A percentile compares a stretch with the other conserved stretches of the same genome.
phyloP scores from a whole-genome alignment of 768 basidiomycete genomes.

The Daedaleopsis sinensis region DNA sequence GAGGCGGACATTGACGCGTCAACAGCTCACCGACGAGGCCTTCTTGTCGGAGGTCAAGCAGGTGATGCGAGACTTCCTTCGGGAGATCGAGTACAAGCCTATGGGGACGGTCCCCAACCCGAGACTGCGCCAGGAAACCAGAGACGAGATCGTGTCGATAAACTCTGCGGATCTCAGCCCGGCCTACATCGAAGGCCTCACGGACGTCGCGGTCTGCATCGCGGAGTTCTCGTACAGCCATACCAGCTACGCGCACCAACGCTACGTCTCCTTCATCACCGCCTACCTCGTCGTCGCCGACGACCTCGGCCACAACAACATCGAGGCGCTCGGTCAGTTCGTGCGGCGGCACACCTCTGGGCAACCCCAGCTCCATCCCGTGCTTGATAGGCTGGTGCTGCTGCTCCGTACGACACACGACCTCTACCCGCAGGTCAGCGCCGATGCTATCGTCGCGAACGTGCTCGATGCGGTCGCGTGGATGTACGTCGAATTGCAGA shows the following conservation, averaged over 20 bases:
- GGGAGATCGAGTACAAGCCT: background rate
- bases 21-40: background rate
- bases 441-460: no score
- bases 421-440: conserved; percentile 23
- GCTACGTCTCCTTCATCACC: conserved; percentile 44
- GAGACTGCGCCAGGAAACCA: background rate
- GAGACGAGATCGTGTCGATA: conserved; percentile 4
- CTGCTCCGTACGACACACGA: conserved; percentile 33
- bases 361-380: conserved; percentile 31
- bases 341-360: conserved; percentile 34
- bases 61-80: background rate
- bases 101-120: background rate
- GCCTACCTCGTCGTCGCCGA: conserved; percentile 41
- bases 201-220: conserved; percentile 1
- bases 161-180: background rate
- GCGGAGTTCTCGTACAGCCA: conserved; percentile 18
- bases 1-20: no score
- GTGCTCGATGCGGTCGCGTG: conserved; percentile 40
- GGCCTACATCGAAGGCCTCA: background rate
- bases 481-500: conserved; percentile 36
- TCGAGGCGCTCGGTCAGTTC: conserved; percentile 36
- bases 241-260: conserved; percentile 26
- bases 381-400: conserved; percentile 38
- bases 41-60: background rate
- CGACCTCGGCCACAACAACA: conserved; percentile 33